Evolutionary conservation across 2,329 filamentous ascomycete genomes (phyloP).

Genomic region (Curvularia lunata): DNA sequence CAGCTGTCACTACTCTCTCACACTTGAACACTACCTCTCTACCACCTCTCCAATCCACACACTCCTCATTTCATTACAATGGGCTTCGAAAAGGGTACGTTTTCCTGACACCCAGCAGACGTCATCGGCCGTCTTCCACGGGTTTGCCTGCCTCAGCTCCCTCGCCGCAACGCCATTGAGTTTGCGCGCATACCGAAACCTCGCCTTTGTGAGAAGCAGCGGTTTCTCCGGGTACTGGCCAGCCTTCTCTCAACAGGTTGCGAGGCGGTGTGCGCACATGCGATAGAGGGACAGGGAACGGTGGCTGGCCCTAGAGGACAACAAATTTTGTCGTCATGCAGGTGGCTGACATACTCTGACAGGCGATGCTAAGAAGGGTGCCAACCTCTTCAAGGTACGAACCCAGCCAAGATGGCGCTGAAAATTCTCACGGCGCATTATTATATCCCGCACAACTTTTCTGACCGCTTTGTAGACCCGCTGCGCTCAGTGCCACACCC

Average conservation of each 20-base stretch:
- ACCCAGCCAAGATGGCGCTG: not conserved
- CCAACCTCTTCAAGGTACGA: conserved; percentile 89
- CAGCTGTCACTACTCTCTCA: not conserved
- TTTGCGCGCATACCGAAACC: conserved; percentile 25
- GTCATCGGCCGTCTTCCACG: conserved; percentile 37
- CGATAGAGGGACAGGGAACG: conserved; percentile 31
- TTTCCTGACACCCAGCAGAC: conserved; percentile 31
- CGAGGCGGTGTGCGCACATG: conserved; percentile 28
- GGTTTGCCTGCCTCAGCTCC: conserved; percentile 18
- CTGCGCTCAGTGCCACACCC: conserved; percentile 98
- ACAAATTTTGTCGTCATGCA: conserved; percentile 15
- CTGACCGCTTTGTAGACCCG: conserved; percentile 67
- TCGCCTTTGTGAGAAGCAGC: conserved; percentile 11
- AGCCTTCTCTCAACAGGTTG: conserved; percentile 11
- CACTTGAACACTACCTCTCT: conserved; percentile 1
- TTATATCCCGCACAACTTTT: conserved; percentile 6
- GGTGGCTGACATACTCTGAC: conserved; percentile 34
- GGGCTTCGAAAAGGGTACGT: conserved; percentile 51
- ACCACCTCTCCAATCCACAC: conserved; percentile 12
- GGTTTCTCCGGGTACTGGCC: conserved; percentile 1
- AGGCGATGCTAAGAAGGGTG: conserved; percentile 97
- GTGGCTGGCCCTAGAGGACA: conserved; percentile 19
- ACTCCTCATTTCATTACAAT: conserved; percentile 41
- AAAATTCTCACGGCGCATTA: conserved; percentile 8
- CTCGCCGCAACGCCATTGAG: conserved; percentile 32